Percentiles rank a stretch among this genome's conserved stretches.
Evolutionary conservation across 192 early-diverging fungal genomes (phyloP).

Genomic region (Lunasporangiospora selenospora): DNA sequence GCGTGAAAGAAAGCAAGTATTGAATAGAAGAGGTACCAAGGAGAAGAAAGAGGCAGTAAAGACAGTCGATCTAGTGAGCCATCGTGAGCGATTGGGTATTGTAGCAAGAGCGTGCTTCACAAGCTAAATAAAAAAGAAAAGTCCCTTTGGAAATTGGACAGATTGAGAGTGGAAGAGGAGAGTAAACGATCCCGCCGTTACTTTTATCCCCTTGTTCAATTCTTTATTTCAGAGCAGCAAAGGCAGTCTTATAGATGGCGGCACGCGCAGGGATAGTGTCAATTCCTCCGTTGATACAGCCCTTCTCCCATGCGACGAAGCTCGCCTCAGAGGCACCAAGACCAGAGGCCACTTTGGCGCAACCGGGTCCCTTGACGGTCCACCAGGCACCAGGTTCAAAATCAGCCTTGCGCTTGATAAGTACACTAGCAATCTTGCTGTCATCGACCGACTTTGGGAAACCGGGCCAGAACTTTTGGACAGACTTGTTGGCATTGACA

Average conservation of each 20-base stretch:
- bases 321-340: constrained; percentile 11
- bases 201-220: no score
- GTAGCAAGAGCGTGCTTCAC: no score
- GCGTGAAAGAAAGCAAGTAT: no score
- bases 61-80: no score
- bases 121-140: background rate
- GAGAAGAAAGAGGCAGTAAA: no score
- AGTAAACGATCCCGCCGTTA: no score
- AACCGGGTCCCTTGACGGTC: constrained; percentile 26
- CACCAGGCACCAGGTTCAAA: constrained; percentile 50
- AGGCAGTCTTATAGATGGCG: constrained; percentile 33
- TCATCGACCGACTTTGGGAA: constrained; percentile 20
- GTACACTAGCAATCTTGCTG: constrained; percentile 26
- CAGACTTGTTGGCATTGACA: constrained; percentile 35
- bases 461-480: constrained; percentile 38
- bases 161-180: background rate
- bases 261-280: constrained; percentile 27
- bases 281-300: constrained; percentile 29
- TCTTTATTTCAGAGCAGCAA: constrained; percentile 11
- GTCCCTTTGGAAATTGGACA: background rate
- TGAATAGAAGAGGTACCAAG: no score
- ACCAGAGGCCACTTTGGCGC: constrained; percentile 6
- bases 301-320: constrained; percentile 27
- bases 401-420: constrained; percentile 34
- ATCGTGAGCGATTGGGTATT: no score